Conservation (phyloP, 352 stramenopile genomes). For the Globisporangium ultimum region DNA sequence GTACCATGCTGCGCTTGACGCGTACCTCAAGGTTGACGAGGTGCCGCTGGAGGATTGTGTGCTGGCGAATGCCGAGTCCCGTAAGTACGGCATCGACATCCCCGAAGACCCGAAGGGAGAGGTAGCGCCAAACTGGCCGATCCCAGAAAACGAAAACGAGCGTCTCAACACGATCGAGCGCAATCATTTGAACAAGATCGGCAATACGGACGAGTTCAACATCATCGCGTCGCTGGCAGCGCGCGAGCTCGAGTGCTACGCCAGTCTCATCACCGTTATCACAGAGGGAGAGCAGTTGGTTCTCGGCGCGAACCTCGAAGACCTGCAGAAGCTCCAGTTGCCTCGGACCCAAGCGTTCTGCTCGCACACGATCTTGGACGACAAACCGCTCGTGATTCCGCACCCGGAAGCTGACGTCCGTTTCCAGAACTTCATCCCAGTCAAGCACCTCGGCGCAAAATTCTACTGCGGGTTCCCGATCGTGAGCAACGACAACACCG, state of each 20-base stretch:
- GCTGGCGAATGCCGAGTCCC: slow-evolving; percentile 42
- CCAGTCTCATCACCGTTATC: slow-evolving; percentile 64
- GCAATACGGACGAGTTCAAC: slow-evolving; percentile 57
- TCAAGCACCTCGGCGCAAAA: slow-evolving; percentile 37
- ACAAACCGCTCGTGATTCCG: slow-evolving; percentile 55
- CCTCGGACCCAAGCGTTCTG: slow-evolving; percentile 35
- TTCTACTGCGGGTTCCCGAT: slow-evolving; percentile 83
- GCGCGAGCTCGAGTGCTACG: slow-evolving; percentile 51
- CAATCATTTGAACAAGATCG: slow-evolving; percentile 42
- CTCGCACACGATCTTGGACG: slow-evolving; percentile 53
- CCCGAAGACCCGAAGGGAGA: slow-evolving; percentile 25
- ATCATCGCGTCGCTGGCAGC: slow-evolving; percentile 64
- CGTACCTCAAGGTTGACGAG: slow-evolving; percentile 3
- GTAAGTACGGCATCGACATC: slow-evolving; percentile 42
- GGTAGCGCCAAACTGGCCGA: slow-evolving; percentile 24
- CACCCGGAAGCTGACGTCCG: slow-evolving; percentile 65
- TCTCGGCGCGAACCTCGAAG: slow-evolving; percentile 32
- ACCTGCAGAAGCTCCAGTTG: slow-evolving; percentile 21
- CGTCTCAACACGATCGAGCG: slow-evolving; percentile 46
- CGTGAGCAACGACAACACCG: slow-evolving; percentile 33
- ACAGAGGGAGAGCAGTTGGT: slow-evolving; percentile 45
- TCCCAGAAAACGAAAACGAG: slow-evolving; percentile 39
- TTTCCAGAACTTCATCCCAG: slow-evolving; percentile 47
- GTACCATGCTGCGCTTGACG: slow-evolving; percentile 13
- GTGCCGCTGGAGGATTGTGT: slow-evolving; percentile 32